Base-by-base conservation (phyloP, 1,284 basidiomycete genomes). In the Vanrija pseudolonga region DNA sequence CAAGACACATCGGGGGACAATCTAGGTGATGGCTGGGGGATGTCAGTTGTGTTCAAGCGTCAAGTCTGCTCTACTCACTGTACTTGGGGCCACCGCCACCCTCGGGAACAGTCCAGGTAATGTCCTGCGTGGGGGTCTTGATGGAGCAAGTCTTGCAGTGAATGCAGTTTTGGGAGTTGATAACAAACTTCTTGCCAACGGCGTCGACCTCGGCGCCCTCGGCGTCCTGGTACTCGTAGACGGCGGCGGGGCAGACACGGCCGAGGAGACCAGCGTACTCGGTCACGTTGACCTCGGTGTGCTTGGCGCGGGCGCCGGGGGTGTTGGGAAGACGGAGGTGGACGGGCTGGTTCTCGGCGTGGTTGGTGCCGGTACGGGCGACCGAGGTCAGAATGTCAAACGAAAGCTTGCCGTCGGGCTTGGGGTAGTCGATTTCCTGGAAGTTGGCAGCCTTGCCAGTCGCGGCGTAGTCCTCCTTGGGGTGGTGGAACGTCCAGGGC, bases 341-440 rank as follows among this genome's bases (percentile, higher is more conserved):
- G 11, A 92, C 81, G 0, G 89, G 92, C 77, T 98, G 92, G 75
- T 97, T 92, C 73, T 98, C 95, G 17, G 90, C 86, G 71, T 98
- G 96, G 76, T 97, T 97, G 23, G 96, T 98, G 2, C 90, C 90
- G 3, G 95, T 98, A 47, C 97, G 81, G 6, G 89, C 83, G 36
- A 98, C 84, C 28, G 88, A 89, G 0, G 92, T 98, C 68, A 98
- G 81, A 61, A 98, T 82, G 74, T 98, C 95, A 40, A 96, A 98
- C 7, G 90, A 94, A 17, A 98, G 80, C 37, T 93, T 90, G 9
- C 94, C 85, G 71, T 97, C 87, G 44, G 90, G 92, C 14, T 85
- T 78, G 3, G 95, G 95, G 77, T 98, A 98, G 5, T 86, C 83
- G 69, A 98, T 97, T 0, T 89, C 89, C 70, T 84, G 81, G 75